Evolutionary conservation across 345 rosid species (phyloP), one percentile per base, ranked within the genome.

Genomic region (Lepidium aucheri): DNA sequence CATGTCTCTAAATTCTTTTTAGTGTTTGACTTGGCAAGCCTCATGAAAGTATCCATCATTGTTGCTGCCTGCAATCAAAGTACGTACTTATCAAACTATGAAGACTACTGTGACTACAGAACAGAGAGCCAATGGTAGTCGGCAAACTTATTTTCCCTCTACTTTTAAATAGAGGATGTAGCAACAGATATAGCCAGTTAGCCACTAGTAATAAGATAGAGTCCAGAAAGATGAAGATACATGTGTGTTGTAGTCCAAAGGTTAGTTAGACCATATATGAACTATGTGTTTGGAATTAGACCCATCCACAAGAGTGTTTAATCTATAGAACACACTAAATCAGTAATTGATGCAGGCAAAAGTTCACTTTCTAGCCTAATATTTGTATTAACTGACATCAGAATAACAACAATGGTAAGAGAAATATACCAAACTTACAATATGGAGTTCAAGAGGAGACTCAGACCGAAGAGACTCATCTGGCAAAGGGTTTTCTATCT

Each of bases 21-120:
- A 26, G 99, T 94, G 78, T 94, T 94, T 32, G 78, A 81, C 76
- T 90, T 83, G 38, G 99, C 97, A 65, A 94, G 82, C 84, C 85
- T 94, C 96, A 94, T 80, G 77, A 94, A 94, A 78, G 79, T 82
- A 62, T 90, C 95, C 99, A 94, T 88, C 88, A 94, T 73, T 59
- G 86, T 63, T 2, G 96, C 84, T 56, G 99, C 87, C 99, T 94
- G 89, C 73, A 77, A 68, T 56, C 62, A 49, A 70, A 51, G 53
- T 55, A 73, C 47, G 53, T 53, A 45, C 46, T 44, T 58, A 51
- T 75, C 28, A 63, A 35, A 47, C 35, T 38, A 71, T 34, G 33
- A 53, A 36, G 39, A 44, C 42, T 39, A 20, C 4, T 60, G 54
- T n/a, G 57, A 16, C 26, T 6, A 22, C 0, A 13, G 8, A 49